Evolutionary conservation across 2,329 filamentous ascomycete genomes (phyloP), one percentile per base, ranked within the genome.

Genomic region (Nakataea oryzae): DNA sequence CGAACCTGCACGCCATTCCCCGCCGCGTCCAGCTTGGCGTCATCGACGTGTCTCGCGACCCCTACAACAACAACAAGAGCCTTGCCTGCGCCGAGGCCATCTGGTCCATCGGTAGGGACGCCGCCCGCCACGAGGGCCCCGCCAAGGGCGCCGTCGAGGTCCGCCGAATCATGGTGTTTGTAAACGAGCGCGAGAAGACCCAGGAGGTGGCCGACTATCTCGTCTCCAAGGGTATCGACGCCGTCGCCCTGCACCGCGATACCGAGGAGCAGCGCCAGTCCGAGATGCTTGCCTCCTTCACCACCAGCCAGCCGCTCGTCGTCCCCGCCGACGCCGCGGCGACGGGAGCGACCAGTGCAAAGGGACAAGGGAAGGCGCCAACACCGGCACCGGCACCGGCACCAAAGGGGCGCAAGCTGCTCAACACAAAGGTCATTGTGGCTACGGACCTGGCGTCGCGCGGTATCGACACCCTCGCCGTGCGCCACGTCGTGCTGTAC

Each of bases 21-120:
- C 88, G 95, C 55, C 88, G 95, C 67, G 93, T 99, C 0, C 93
- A 97, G 73, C 86, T 99, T 5, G 92, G 91, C 63, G 91, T 97
- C 47, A 86, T 99, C 30, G 93, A 99, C 70, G 89, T 96, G 17
- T 88, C 93, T 66, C 91, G 89, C 67, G 88, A 96, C n/a, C 93
- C 93, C 0, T 99, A 97, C 77, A 87, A 87, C 65, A 92, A 95
- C 70, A 97, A 96, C 79, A 95, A 96, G 74, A 83, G 88, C 68
- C 84, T 99, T 6, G 96, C 95, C 13, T 97, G 93, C 72, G 95
- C 95, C 3, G 93, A 99, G 71, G 90, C 89, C 14, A 93, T 99
- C 70, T 97, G 93, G 86, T 88, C 90, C 41, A 93, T 99, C 64
- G 92, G 92, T 63, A 92, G 91, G 72, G 88, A 93, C 56, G 82